Base-by-base conservation (phyloP, 2,329 filamentous ascomycete species). In the Lachnellula occidentalis region DNA sequence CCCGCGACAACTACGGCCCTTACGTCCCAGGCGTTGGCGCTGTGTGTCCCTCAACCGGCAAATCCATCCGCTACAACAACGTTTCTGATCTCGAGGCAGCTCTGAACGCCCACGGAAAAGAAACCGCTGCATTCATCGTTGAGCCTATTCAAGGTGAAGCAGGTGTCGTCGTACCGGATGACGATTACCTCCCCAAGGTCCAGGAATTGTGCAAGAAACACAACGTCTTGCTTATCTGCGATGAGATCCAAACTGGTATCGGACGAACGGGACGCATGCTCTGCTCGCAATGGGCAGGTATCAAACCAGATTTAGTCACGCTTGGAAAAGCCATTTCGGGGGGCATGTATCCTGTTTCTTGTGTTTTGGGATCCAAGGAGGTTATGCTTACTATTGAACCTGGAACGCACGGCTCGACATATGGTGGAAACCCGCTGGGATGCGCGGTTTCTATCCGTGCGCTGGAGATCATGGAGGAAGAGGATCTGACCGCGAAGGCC, bases 201-300 rank as follows among this genome's bases (percentile, higher is more conserved):
- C 82, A 90, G 53, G 87, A 81, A 22, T 85, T 97, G 22, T 99
- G 94, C 78, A 90, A 90, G 73, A 88, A 95, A 79, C 84, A 97
- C 79, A 96, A 96, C 61, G 91, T 95, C 39, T 83, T 99, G 47
- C 77, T 99, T 69, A 97, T 99, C 72, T 95, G 90, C 72, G 94
- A 99, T 71, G 94, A 99, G 79, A 96, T 99, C 67, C 94, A 99
- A 75, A 99, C 94, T 5, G 92, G 92, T 62, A 96, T 99, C 69
- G 94, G 91, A 52, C 86, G 94, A 60, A 99, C 94, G 17, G 94
- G 94, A 51, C 89, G 88, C 68, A 88, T 99, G 77, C 84, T 99
- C 52, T 96, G 91, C 79, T 87, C 89, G 67, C 85, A 99, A 74
- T 97, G 94, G 92, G 86, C 89, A 54, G 88, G 86, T 64, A 91